phyloP scores from a whole-genome alignment of 2,329 filamentous ascomycete species.

The Colletotrichum liriopes region DNA sequence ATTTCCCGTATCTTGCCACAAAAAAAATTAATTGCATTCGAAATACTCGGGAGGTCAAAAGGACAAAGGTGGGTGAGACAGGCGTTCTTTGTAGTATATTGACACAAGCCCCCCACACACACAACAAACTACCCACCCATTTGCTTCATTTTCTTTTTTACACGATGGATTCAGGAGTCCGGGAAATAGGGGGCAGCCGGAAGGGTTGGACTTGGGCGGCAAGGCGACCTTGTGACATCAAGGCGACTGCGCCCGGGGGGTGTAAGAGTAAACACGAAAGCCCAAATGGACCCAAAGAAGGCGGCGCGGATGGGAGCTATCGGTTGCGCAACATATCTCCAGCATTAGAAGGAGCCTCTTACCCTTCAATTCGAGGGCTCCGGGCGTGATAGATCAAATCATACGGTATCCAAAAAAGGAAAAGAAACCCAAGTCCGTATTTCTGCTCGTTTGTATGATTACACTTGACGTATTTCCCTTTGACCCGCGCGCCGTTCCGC shows the following conservation, averaged over 20 bases:
- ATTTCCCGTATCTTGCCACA: slow-evolving; percentile 37
- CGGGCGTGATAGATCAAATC: slow-evolving; percentile 2
- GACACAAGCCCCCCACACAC: slow-evolving; percentile 8
- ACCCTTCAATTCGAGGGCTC: neutral
- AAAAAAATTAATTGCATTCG: slow-evolving; percentile 30
- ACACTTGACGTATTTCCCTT: neutral
- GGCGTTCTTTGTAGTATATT: slow-evolving; percentile 39
- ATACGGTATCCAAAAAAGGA: neutral
- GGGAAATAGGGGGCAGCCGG: neutral
- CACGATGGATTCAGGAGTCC: slow-evolving; percentile 25
- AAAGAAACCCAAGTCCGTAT: neutral
- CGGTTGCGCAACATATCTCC: slow-evolving; percentile 1
- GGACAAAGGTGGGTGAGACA: slow-evolving; percentile 5
- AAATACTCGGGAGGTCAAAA: neutral
- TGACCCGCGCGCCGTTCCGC: neutral
- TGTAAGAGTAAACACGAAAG: slow-evolving; percentile 25
- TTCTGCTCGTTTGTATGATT: neutral
- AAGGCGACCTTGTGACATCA: neutral
- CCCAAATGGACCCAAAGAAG: neutral
- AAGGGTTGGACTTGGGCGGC: neutral
- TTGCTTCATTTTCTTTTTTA: neutral
- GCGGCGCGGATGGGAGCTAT: neutral
- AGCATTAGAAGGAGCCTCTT: slow-evolving; percentile 5
- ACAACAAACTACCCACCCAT: slow-evolving; percentile 25
- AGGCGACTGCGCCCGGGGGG: slow-evolving; percentile 8